Evolutionary conservation across 2,329 filamentous ascomycete species (phyloP), one percentile per base, ranked within the genome.

Genomic region (Venturia asperata): DNA sequence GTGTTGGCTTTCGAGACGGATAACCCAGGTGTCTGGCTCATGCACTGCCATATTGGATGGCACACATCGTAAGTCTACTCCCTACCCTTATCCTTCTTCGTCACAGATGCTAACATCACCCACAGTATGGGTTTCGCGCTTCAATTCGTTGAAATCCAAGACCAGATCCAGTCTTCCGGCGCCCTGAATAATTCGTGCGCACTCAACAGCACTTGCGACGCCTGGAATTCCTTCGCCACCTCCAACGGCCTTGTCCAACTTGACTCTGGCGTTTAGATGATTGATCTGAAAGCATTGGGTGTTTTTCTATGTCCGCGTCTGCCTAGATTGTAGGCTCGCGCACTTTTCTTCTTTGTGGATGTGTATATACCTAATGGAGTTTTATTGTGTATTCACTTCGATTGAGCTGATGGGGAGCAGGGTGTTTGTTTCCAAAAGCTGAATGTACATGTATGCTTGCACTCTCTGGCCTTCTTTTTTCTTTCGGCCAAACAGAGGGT

Each of bases 31-130:
- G 70, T 70, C 1, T 76, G 74, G 74, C 65, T 75, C 5, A 71
- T 75, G 71, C 74, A 76, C 66, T 76, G 74, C 65, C 74, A 77
- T 34, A 74, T 77, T 61, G 74, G 72, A 5, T 77, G 63, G 47
- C 63, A 64, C 49, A 58, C 64, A 21, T 49, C 39, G 47, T 64
- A 56, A 55, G 62, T 62, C 52, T 19, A 37, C 3, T 34, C 24
- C 52, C 39, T 9, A 5, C 24, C 10, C 15, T 15, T 5, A 17
- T 61, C 34, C 17, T 42, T 37, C 11, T 1, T 39, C 3, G 4
- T 1, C 13, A 39, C 13, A 2, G 9, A 27, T 19, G 24, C 41
- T 60, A 61, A 45, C 17, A 9, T 7, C n/a, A 6, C 19, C 42
- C 19, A 17, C 21, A 45, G 30, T 27, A 67, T 61, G 65, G 65